Base-by-base conservation (phyloP, 2,329 filamentous ascomycete genomes). In the Alternaria postmessia region DNA sequence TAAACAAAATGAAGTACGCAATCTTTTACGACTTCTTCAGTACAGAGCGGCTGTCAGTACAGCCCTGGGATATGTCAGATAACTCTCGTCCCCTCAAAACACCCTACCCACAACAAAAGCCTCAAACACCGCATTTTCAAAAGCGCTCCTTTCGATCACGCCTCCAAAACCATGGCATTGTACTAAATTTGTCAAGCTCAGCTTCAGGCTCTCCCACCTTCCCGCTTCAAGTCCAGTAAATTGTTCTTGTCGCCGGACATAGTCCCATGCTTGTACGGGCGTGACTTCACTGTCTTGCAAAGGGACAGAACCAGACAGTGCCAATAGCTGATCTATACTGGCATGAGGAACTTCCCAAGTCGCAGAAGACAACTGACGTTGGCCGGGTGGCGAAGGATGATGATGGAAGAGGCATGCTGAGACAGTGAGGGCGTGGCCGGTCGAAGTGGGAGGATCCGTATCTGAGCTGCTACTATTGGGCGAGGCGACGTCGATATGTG, bases 261-360 rank as follows among this genome's bases (percentile, higher is more conserved):
- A 60, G 46, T 77, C 69, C 78, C 77, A 80, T 7, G 74, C 77
- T 54, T 80, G 78, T 1, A 80, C 71, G 0, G 78, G 78, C 2
- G 77, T 80, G 3, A 79, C 52, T 34, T 78, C 75, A 14, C 52
- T 52, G 14, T 71, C 69, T 7, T 60, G 54, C 5, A 69, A 66
- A 32, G 55, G 69, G 42, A 67, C 67, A 36, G 42, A 63, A 5
- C n/a, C 26, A 3, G 71, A 69, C 1, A 73, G 59, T 20, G 58
- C 46, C 7, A 74, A 56, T 1, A 75, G 64, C 16, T 59, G 62
- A 12, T 72, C 61, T 2, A 74, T 65, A 18, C 66, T 67, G 1
- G 62, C 34, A 16, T 62, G 32, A 11, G 70, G 57, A 1, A 66
- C 57, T 24, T 66, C 46, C 71, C 71, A 74, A 1, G 58, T 20